Evolutionary conservation across 2,329 filamentous ascomycete species (phyloP).

Genomic region (Botrytis fabae): DNA sequence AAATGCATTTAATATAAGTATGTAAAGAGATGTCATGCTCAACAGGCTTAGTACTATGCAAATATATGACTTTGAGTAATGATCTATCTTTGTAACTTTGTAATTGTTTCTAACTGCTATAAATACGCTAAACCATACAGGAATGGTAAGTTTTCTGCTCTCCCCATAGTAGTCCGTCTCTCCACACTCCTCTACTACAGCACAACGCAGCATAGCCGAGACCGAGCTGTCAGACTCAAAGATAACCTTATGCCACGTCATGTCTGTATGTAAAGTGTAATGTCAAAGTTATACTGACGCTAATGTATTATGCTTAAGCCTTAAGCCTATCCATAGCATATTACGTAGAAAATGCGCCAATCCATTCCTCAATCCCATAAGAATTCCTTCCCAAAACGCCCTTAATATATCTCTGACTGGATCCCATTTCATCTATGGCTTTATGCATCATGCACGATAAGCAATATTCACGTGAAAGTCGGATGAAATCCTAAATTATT

Average conservation of each 20-base stretch:
- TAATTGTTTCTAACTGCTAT: not conserved
- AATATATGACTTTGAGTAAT: not conserved
- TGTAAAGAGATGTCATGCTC: not conserved
- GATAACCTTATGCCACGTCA: not conserved
- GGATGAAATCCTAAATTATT: not conserved
- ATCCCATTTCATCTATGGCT: not conserved
- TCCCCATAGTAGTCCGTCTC: not conserved
- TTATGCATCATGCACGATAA: conserved; percentile 17
- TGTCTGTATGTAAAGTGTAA: conserved; percentile 8
- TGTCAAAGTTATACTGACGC: not conserved
- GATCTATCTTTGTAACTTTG: not conserved
- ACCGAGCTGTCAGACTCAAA: not conserved
- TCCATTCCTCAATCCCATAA: not conserved
- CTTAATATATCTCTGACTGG: conserved; percentile 6
- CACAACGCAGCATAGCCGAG: not conserved
- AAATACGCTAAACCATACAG: not conserved
- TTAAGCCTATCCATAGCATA: conserved; percentile 1
- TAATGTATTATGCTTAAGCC: conserved; percentile 9
- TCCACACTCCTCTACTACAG: not conserved
- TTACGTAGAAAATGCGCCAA: conserved; percentile 12
- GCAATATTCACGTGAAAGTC: not conserved
- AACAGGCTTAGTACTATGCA: not conserved
- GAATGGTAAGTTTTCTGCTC: not conserved
- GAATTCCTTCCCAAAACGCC: conserved; percentile 13
- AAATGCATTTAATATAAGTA: not conserved